These are phyloP conservation scores for Erigeron canadensis DNA, from an alignment of 129 eudicot genomes.

Conservation along the genomic window DNA sequence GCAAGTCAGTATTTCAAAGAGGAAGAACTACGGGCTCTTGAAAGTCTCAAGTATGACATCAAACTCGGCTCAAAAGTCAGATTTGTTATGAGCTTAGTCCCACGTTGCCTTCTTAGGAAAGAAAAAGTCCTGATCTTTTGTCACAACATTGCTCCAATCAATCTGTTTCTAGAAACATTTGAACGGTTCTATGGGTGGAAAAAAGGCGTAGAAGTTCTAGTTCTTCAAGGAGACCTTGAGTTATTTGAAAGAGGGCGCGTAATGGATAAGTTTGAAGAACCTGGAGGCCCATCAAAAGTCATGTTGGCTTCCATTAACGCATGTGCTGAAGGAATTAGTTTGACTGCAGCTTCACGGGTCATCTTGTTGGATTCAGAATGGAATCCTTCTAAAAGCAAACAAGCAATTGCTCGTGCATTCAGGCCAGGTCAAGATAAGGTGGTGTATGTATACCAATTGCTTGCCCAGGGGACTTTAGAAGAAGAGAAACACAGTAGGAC, in stretches of 20 bases:
- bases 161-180: constrained; percentile 72
- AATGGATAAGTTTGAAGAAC: constrained; percentile 94
- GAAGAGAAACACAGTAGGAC: constrained; percentile 92
- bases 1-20: constrained; percentile 58
- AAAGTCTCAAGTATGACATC: constrained; percentile 63
- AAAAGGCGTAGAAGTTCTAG: constrained; percentile 76
- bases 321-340: constrained; percentile 92
- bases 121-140: constrained; percentile 93
- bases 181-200: constrained; percentile 76
- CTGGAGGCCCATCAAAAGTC: constrained; percentile 77
- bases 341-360: constrained; percentile 93
- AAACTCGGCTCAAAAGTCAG: constrained; percentile 81
- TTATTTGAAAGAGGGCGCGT: constrained; percentile 90
- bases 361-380: constrained; percentile 91
- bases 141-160: constrained; percentile 97
- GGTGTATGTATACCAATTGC: constrained; percentile 85
- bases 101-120: constrained; percentile 68
- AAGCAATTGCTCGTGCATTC: constrained; percentile 92
- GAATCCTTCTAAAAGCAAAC: constrained; percentile 98
- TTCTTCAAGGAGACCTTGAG: constrained; percentile 93
- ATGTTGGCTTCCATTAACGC: constrained; percentile 94
- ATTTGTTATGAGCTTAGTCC: constrained; percentile 85
- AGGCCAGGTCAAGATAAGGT: constrained; percentile 93
- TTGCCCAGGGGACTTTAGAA: constrained; percentile 85
- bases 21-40: constrained; percentile 63